Evolutionary conservation across 371 early-diverging fungal species (phyloP).

Genomic region (Mortierella sp.): DNA sequence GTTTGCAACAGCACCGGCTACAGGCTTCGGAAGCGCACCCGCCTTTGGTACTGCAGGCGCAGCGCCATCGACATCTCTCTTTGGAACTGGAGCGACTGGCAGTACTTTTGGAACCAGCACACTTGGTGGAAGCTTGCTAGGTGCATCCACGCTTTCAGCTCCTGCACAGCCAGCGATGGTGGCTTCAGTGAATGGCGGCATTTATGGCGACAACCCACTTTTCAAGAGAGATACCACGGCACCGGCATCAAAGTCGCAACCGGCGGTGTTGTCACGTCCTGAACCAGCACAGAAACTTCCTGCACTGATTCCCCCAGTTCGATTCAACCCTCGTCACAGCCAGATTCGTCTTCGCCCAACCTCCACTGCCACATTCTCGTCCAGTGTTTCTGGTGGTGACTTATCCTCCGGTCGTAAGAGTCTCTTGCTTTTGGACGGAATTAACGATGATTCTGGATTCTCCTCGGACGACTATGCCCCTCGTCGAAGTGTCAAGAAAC

Average conservation of each 20-base stretch:
- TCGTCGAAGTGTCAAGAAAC: conserved; percentile 76
- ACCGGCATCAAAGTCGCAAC: conserved; percentile 54
- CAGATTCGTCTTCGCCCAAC: conserved; percentile 79
- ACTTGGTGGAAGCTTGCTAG: conserved; percentile 45
- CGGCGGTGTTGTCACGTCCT: conserved; percentile 57
- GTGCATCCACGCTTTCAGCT: conserved; percentile 36
- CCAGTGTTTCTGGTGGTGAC: conserved; percentile 53
- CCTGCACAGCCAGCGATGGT: conserved; percentile 58
- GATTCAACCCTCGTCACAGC: conserved; percentile 72
- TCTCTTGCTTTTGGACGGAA: conserved; percentile 56
- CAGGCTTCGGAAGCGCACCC: conserved; percentile 34
- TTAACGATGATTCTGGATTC: conserved; percentile 74
- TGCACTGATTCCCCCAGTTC: conserved; percentile 63
- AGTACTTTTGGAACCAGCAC: conserved; percentile 25
- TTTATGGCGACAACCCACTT: conserved; percentile 87
- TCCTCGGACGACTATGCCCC: conserved; percentile 77
- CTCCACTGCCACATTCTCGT: conserved; percentile 58
- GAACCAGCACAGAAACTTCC: conserved; percentile 65
- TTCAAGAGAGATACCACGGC: conserved; percentile 64
- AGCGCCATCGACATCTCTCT: conserved; percentile 17
- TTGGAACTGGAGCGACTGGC: conserved; percentile 32
- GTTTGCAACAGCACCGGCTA: conserved; percentile 32
- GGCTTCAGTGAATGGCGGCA: conserved; percentile 83
- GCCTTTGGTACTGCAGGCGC: conserved; percentile 33
- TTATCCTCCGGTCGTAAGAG: conserved; percentile 43